Evolutionary conservation across 2,329 filamentous ascomycete genomes (phyloP), one percentile per base, ranked within the genome.

Genomic region (Aureobasidium sp.): DNA sequence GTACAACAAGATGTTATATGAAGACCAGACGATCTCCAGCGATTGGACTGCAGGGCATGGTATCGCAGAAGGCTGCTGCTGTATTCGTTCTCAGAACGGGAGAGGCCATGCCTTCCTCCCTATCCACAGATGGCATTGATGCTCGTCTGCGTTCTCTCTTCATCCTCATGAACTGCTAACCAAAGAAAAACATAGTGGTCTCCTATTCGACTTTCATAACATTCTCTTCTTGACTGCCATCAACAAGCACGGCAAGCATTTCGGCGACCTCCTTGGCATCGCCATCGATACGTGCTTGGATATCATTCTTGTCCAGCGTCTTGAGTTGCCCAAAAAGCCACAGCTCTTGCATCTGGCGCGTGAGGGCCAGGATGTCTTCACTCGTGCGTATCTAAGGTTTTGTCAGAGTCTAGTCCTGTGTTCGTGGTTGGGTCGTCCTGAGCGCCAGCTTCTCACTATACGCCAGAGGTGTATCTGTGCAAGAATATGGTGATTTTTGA

Each of bases 281-380:
- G 55, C 74, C 72, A 64, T 83, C 80, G 36, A 79, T 71, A 64
- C 70, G 69, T 62, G 67, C 73, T 71, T 72, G 77, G 67, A 63
- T 75, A 68, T 63, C 76, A 68, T 68, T 76, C 37, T 71, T 67
- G 16, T 71, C 78, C 1, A 86, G 69, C 0, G 83, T 85, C 61
- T 86, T 79, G 47, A 88, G 76, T 62, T 83, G 82, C 3, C 85
- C 85, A 67, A 86, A 87, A 6, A 87, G 75, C 85, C 85, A 88
- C 27, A 84, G 77, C 68, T 88, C 85, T 69, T 88, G 86, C 73
- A 88, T 76, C 30, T 81, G 78, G 27, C 85, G 80, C 30, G 83
- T 85, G 14, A 88, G 71, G 13, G 79, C 78, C 62, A 85, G 77
- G 11, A 86, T 76, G 60, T 87, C 84, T 73, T 88, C 85, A 14